Conservation (phyloP, 768 basidiomycete genomes). For the Sarcodon sp. region DNA sequence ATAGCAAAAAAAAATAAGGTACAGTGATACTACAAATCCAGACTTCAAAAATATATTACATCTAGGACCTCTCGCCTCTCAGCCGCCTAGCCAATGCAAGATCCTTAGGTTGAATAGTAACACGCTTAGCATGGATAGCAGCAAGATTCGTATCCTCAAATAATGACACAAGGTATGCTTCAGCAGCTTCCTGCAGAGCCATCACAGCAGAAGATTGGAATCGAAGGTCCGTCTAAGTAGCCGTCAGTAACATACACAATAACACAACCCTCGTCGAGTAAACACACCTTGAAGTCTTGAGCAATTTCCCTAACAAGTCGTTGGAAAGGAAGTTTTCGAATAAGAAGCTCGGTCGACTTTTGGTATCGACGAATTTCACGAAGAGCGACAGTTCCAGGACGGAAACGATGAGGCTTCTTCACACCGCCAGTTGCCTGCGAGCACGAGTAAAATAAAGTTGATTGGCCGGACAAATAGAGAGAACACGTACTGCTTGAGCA, state of each 20-base stretch:
- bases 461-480: not conserved
- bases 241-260: conserved; percentile 1
- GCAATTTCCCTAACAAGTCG: conserved; percentile 90
- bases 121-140: conserved; percentile 79
- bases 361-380: conserved; percentile 98
- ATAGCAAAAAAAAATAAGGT: no score
- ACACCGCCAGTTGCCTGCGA: conserved; percentile 39
- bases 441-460: not conserved
- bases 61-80: conserved; percentile 59
- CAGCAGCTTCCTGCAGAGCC: conserved; percentile 79
- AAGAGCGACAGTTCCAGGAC: conserved; percentile 95
- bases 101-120: conserved; percentile 81
- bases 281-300: conserved; percentile 74
- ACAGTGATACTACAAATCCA: no score
- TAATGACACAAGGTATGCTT: conserved; percentile 67
- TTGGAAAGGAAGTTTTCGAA: conserved; percentile 99
- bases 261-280: conserved; percentile 2
- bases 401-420: conserved; percentile 99
- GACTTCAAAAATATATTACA: no score
- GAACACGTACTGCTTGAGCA: conserved; percentile 17
- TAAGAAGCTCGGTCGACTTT: conserved; percentile 97
- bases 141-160: conserved; percentile 79
- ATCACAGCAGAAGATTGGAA: conserved; percentile 88
- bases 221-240: conserved; percentile 54
- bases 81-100: conserved; percentile 68